Evolutionary conservation across 2,329 filamentous ascomycete species (phyloP), one percentile per base, ranked within the genome.

Genomic region (Amauroascus niger): DNA sequence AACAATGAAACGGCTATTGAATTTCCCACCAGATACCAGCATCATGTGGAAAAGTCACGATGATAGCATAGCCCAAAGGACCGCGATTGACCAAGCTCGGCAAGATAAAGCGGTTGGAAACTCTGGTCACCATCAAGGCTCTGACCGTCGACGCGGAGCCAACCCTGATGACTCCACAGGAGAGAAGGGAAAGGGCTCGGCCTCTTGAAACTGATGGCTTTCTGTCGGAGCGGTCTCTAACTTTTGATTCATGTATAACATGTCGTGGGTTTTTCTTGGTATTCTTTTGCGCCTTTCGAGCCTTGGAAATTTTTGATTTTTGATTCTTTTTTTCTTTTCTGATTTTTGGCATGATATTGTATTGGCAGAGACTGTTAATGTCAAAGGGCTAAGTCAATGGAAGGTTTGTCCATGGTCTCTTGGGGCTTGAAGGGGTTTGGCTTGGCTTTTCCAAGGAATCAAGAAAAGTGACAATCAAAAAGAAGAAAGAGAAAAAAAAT

Each of bases 31-130:
- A 43, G 91, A 95, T 68, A 97, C 93, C 35, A 87, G 86, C 65
- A 85, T 98, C 56, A 83, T 93, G 62, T 98, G 90, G 82, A 95
- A 95, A 74, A 93, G 86, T 66, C 93, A 98, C 69, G 90, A 96
- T 66, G 88, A 91, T 59, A 95, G 88, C 70, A 96, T 98, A 66
- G 86, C 88, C 61, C 90, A 96, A 73, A 82, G 89, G 61, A 87
- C 85, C 28, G 87, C 87, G 18, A 89, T 95, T 59, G 90, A 96
- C 64, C 88, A 95, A 70, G 87, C 88, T 53, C 86, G 90, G 58
- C 88, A 91, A 62, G 89, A 95, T 65, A 95, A 95, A 72, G 79
- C 69, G 41, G 63, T 65, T 11, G 57, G 64, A 11, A 62, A 64
- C 39, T 58, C 65, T 45, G 67, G 69, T 41, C 64, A 68, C 41